Base-by-base conservation (phyloP, 1,284 basidiomycete genomes). In the Rhizoctonia solani region DNA sequence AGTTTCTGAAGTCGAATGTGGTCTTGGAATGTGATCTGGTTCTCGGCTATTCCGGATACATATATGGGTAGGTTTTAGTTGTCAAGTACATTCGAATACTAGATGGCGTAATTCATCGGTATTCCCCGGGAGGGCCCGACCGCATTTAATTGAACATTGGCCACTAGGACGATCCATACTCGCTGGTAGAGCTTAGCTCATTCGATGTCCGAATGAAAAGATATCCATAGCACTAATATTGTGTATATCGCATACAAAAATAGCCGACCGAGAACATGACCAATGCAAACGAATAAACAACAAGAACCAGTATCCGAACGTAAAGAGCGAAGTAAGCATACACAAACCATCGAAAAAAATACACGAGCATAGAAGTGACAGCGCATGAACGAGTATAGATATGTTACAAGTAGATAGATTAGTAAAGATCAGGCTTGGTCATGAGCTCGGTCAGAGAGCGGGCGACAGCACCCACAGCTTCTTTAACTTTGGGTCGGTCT, bases 361-460 rank as follows among this genome's bases (percentile, higher is more conserved):
- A 54, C 52, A 66, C 37, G 42, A 23, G 52, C 63, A 66, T 66
- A n/a, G 52, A 53, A 34, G n/a, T 47, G 52, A 25, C 23, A 11
- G n/a, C 37, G 41, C 41, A 41, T 19, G 27, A n/a, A 9, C 49
- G 34, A n/a, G 52, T 14, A 23, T 46, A 54, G 34, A 47, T 65
- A 47, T 66, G 42, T 44, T 52, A 66, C 27, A 25, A n/a, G 23
- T 37, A 44, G 41, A 44, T 66, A 52, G 50, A 23, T 66, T 52
- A 66, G 63, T 66, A 54, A 14, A 47, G 63, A 41, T 68, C 58
- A 46, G 54, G 66, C 44, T 55, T 68, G 32, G 34, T 58, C 58
- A 86, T 82, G 70, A 88, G 75, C 68, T 87, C 85, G 76, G 91
- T 92, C 71, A 92, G 74, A 72, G 83, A 85, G 69, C 88, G 80